Base-by-base conservation (phyloP, 768 basidiomycete species). In the Kwoniella sp. region DNA sequence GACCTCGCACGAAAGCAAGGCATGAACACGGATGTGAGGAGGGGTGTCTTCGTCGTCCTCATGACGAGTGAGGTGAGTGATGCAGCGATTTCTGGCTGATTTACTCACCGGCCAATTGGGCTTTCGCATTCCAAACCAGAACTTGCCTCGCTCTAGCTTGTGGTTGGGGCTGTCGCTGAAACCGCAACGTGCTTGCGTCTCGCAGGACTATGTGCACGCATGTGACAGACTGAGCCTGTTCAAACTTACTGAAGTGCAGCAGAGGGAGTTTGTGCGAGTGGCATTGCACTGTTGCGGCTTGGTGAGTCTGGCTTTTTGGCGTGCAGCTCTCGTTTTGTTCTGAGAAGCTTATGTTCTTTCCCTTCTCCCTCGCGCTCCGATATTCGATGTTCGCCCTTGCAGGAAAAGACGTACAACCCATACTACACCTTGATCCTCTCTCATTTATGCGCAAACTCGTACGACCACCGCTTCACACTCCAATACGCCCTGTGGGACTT, bases 401-500 rank as follows among this genome's bases (percentile, higher is more conserved):
- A 93, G 93, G 95, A 96, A 82, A 90, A 89, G 78, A 79, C 85
- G 0, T 97, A 95, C 82, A 99, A 99, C 73, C 95, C 95, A 0
- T 99, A 92, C 81, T 98, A 98, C 81, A 86, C 91, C 5, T 87
- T 98, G 54, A 88, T 98, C 38, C 87, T 87, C 67, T 89, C 92
- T 70, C 88, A 91, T 13, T 87, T 97, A 29, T 91, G 91, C 74
- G 84, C 85, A 9, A 83, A 82, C 9, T 88, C 92, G 0, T 92
- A 95, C 76, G 86, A 89, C 4, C 88, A 93, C 83, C 91, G 87
- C 74, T 89, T 97, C 71, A 97, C 96, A 1, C 83, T 97, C 23
- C 96, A 97, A 75, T 98, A 91, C 79, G 91, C 88, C 71, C 82
- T 98, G 5, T 99, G 96, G 96, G 96, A 99, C 78, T 94, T 98